Percentiles rank a stretch among this genome's conserved stretches.
Conservation (phyloP, 441 rosid species). For the Populus trichocarpa region DNA sequence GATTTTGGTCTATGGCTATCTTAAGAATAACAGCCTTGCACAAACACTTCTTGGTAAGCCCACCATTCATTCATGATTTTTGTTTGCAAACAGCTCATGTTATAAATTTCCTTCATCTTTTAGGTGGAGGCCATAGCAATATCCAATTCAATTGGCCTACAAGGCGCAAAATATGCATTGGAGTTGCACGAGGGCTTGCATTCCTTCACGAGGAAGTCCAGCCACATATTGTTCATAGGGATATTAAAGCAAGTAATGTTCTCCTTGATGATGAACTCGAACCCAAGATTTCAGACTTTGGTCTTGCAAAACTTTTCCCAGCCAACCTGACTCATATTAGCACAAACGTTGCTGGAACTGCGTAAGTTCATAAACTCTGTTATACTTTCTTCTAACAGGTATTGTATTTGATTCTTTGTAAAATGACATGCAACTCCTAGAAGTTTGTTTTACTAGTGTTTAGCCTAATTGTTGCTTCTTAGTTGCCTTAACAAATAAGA, state of each 20-base stretch:
- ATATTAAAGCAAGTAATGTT: conserved; percentile 9
- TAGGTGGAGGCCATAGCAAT: conserved; percentile 35
- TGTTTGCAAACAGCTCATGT: conserved; percentile 6
- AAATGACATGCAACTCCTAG: neutral
- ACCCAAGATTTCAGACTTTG: conserved; percentile 73
- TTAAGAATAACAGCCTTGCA: conserved; percentile 66
- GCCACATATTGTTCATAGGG: conserved; percentile 62
- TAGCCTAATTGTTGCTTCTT: neutral
- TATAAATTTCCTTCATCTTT: neutral
- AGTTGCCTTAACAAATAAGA: neutral
- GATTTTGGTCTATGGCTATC: conserved; percentile 65
- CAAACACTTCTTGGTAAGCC: conserved; percentile 57
- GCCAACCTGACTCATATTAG: conserved; percentile 55
- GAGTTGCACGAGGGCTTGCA: conserved; percentile 62
- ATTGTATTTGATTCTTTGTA: neutral
- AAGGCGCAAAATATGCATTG: conserved; percentile 52
- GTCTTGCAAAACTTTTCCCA: conserved; percentile 72
- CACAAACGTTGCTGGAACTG: conserved; percentile 70
- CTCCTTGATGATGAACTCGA: conserved; percentile 49
- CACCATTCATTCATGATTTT: neutral
- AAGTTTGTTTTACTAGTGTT: neutral
- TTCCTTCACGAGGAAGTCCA: conserved; percentile 65
- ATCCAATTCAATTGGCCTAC: conserved; percentile 50
- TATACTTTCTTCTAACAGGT: neutral
- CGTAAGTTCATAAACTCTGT: conserved; percentile 33